A percentile compares a stretch with the other conserved stretches of the same genome.
These are phyloP conservation scores for Amanita molliuscula DNA, from an alignment of 768 basidiomycete species.

Conservation along the genomic window DNA sequence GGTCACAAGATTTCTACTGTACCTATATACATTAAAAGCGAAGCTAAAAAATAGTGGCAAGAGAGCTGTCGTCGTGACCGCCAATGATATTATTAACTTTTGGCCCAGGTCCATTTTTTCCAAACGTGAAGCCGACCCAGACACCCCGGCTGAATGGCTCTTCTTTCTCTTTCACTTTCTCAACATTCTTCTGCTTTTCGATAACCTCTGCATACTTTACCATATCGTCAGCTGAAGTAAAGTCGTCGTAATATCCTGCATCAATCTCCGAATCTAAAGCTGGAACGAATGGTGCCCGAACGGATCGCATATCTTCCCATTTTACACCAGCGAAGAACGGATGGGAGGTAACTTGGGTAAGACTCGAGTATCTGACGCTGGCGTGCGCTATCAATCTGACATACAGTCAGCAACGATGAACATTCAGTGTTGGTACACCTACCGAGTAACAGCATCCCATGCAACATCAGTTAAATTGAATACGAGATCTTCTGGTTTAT, in stretches of 20 bases:
- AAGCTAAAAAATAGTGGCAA: slow-evolving; percentile 51
- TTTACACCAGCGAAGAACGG: slow-evolving; percentile 72
- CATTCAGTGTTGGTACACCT: slow-evolving; percentile 10
- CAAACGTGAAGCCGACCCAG: slow-evolving; percentile 90
- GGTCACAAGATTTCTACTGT: neutral
- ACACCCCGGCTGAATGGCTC: slow-evolving; percentile 63
- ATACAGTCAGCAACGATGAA: slow-evolving; percentile 2
- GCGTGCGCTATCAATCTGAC: slow-evolving; percentile 80
- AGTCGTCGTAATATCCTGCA: slow-evolving; percentile 92
- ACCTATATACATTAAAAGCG: too few species aligned
- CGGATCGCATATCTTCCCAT: slow-evolving; percentile 73
- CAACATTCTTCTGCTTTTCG: slow-evolving; percentile 94
- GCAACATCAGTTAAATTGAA: slow-evolving; percentile 92
- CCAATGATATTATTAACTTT: slow-evolving; percentile 26
- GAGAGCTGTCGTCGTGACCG: slow-evolving; percentile 37
- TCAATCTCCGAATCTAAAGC: slow-evolving; percentile 91
- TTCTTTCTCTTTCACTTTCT: slow-evolving; percentile 82
- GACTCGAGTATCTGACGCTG: slow-evolving; percentile 64
- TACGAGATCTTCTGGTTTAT: slow-evolving; percentile 90
- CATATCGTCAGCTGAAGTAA: slow-evolving; percentile 86
- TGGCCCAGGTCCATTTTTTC: slow-evolving; percentile 69
- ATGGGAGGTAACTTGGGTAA: slow-evolving; percentile 63
- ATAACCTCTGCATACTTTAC: slow-evolving; percentile 97
- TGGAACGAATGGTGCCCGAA: slow-evolving; percentile 86
- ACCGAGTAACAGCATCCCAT: slow-evolving; percentile 92